Percentiles rank a stretch among this genome's conserved stretches.
Evolutionary conservation across 352 stramenopile genomes (phyloP).

Genomic region (Peronospora farinosa): DNA sequence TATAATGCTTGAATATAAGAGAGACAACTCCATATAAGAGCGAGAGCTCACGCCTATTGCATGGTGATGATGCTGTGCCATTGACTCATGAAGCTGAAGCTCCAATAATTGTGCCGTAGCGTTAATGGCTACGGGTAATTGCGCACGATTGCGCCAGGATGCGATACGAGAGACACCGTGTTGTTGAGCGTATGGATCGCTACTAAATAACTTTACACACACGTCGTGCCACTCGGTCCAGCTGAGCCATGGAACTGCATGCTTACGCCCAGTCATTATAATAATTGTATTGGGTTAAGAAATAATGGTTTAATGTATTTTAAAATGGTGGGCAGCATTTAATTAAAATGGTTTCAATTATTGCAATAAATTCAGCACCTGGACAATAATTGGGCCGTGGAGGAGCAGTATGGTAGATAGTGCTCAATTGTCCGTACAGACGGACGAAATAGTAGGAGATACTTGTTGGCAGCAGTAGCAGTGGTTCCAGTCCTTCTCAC

Average conservation of each 20-base stretch:
- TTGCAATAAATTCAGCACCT: no score
- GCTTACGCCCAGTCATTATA: slow-evolving; percentile 48
- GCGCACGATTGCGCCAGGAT: slow-evolving; percentile 57
- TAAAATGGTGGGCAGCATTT: neutral
- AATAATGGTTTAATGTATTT: no score
- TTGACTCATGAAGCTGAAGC: slow-evolving; percentile 61
- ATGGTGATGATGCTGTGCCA: slow-evolving; percentile 63
- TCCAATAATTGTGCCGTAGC: slow-evolving; percentile 72
- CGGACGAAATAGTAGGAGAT: slow-evolving; percentile 57
- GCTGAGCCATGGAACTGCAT: slow-evolving; percentile 50
- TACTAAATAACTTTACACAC: slow-evolving; percentile 50
- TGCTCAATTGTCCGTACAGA: slow-evolving; percentile 50
- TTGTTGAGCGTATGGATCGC: slow-evolving; percentile 37
- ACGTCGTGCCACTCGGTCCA: slow-evolving; percentile 76
- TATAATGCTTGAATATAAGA: slow-evolving; percentile 56
- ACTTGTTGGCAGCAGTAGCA: slow-evolving; percentile 75
- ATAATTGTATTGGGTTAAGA: neutral
- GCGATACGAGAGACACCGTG: slow-evolving; percentile 53
- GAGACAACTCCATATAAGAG: slow-evolving; percentile 73
- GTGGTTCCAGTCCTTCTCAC: slow-evolving; percentile 58
- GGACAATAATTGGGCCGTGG: no score
- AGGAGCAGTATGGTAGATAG: neutral
- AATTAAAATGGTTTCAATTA: neutral
- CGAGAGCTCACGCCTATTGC: slow-evolving; percentile 58
- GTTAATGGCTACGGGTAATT: slow-evolving; percentile 75